Evolutionary conservation across 2,329 filamentous ascomycete species (phyloP).

Genomic region (Didymella arachidicola): DNA sequence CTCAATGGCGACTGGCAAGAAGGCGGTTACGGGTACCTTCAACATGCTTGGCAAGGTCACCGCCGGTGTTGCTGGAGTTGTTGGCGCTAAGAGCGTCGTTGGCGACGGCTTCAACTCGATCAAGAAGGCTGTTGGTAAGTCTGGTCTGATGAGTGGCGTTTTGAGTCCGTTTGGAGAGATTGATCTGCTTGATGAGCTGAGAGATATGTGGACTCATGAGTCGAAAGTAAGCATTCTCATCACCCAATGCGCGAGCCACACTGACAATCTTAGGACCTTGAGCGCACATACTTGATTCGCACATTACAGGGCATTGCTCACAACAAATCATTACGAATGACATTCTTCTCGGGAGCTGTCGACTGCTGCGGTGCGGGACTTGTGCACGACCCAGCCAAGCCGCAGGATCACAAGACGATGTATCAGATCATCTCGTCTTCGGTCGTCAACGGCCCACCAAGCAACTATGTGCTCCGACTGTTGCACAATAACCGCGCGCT

Average conservation of each 20-base stretch:
- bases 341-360: slow-evolving; percentile 92
- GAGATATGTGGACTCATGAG: slow-evolving; percentile 98
- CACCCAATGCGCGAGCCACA: not conserved
- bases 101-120: slow-evolving; percentile 92
- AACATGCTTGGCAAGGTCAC: slow-evolving; percentile 96
- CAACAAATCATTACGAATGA: slow-evolving; percentile 95
- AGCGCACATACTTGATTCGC: slow-evolving; percentile 93
- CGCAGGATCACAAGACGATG: slow-evolving; percentile 97
- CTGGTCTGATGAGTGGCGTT: slow-evolving; percentile 92
- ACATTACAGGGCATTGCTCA: slow-evolving; percentile 95
- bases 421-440: slow-evolving; percentile 95
- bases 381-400: slow-evolving; percentile 90
- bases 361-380: slow-evolving; percentile 91
- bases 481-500: slow-evolving; percentile 94
- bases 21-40: slow-evolving; percentile 94
- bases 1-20: slow-evolving; percentile 93
- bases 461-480: slow-evolving; percentile 86
- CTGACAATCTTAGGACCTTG: slow-evolving; percentile 71
- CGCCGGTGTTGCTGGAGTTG: slow-evolving; percentile 91
- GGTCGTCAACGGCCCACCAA: slow-evolving; percentile 87
- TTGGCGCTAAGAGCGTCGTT: slow-evolving; percentile 92
- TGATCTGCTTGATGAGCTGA: slow-evolving; percentile 90
- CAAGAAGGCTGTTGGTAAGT: slow-evolving; percentile 96
- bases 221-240: slow-evolving; percentile 70
- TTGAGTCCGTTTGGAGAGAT: slow-evolving; percentile 96